Percentiles rank a stretch among this genome's conserved stretches.
These are phyloP conservation scores for Ceratocystis ficicola DNA, from an alignment of 2,329 filamentous ascomycete species.

Conservation along the genomic window DNA sequence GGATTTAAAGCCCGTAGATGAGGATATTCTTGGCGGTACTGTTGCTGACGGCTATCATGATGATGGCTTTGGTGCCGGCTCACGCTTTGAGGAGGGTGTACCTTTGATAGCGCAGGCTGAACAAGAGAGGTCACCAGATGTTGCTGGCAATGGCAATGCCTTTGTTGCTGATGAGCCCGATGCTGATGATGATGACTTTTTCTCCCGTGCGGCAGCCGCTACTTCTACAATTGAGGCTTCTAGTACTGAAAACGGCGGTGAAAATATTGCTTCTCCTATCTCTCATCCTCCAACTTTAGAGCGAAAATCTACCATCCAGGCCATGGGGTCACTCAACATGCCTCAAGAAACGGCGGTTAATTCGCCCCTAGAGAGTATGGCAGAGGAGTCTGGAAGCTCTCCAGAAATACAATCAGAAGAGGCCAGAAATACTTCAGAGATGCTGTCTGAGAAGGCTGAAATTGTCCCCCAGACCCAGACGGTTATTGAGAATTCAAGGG, in stretches of 20 bases:
- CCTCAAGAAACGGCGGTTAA: not conserved
- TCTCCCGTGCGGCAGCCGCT: constrained; percentile 29
- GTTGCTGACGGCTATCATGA: constrained; percentile 28
- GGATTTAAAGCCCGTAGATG: constrained; percentile 14
- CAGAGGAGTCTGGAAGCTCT: constrained; percentile 27
- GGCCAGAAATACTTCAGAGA: not conserved
- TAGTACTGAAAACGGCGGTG: constrained; percentile 26
- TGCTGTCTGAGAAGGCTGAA: too few species aligned
- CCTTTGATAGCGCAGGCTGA: constrained; percentile 40
- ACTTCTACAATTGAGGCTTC: constrained; percentile 29
- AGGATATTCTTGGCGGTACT: constrained; percentile 33
- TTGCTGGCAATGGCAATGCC: constrained; percentile 3
- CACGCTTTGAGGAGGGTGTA: constrained; percentile 57
- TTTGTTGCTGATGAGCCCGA: not conserved
- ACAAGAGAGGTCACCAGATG: constrained; percentile 17
- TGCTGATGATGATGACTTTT: constrained; percentile 45
- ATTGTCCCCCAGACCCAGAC: too few species aligned
- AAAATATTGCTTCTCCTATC: constrained; percentile 10
- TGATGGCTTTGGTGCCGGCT: constrained; percentile 38
- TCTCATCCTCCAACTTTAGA: constrained; percentile 34
- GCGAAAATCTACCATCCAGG: constrained; percentile 59
- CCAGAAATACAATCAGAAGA: constrained; percentile 9
- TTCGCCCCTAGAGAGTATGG: constrained; percentile 24
- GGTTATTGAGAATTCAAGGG: too few species aligned
- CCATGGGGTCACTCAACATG: constrained; percentile 40